phyloP scores from a whole-genome alignment of 176 grass and related monocot species.

The Dactylis glomerata region DNA sequence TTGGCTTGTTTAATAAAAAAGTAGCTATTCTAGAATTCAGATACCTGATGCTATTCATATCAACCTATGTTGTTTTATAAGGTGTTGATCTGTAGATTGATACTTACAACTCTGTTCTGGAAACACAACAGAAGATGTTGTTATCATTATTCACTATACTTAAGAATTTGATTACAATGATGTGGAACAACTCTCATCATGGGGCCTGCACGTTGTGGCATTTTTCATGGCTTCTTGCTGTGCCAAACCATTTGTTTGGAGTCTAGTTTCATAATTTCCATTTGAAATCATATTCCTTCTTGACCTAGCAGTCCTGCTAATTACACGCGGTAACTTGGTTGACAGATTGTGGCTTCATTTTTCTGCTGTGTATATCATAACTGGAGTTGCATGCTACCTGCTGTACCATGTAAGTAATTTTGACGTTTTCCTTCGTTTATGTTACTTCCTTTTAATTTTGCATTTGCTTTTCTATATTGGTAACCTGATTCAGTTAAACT shows the following conservation, averaged over 20 bases:
- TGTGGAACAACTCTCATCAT: neutral
- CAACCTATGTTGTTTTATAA: neutral
- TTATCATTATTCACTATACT: neutral
- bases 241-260: neutral
- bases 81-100: neutral
- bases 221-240: neutral
- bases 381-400: slow-evolving; percentile 74
- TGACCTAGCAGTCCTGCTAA: slow-evolving; percentile 13
- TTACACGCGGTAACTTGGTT: slow-evolving; percentile 24
- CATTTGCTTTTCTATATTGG: neutral
- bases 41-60: neutral
- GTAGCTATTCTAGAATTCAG: neutral
- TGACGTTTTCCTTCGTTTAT: neutral
- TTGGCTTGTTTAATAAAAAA: neutral
- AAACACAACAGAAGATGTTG: neutral
- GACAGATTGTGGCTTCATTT: slow-evolving; percentile 98
- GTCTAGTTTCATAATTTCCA: neutral
- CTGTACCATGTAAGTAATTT: slow-evolving; percentile 80
- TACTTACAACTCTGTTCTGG: neutral
- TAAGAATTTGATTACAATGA: neutral
- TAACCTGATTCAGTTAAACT: neutral
- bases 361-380: slow-evolving; percentile 81
- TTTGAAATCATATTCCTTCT: neutral
- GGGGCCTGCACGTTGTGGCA: neutral
- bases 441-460: neutral